A percentile compares a stretch with the other conserved stretches of the same genome.
phyloP scores from a whole-genome alignment of 2,329 filamentous ascomycete genomes.

The Bipolaris sorokiniana region DNA sequence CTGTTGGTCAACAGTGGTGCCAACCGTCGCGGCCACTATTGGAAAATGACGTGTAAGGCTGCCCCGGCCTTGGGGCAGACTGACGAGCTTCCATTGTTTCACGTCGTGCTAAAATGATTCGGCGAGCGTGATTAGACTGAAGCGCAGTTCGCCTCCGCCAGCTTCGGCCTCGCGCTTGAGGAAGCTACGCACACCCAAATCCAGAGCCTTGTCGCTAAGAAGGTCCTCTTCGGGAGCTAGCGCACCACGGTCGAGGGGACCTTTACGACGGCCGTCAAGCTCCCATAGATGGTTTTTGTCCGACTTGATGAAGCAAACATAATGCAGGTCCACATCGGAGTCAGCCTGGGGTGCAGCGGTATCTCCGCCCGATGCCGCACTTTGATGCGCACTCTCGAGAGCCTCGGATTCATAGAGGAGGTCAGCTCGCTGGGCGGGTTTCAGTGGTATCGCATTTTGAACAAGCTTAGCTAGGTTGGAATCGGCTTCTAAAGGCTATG shows the following conservation, averaged over 20 bases:
- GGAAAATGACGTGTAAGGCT: background rate
- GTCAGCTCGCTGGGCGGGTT: constrained; percentile 69
- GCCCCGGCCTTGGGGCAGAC: background rate
- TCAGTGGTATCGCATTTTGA: constrained; percentile 71
- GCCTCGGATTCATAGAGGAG: constrained; percentile 77
- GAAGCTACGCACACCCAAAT: constrained; percentile 69
- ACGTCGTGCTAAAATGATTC: constrained; percentile 55
- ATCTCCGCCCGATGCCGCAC: constrained; percentile 77
- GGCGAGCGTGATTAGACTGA: constrained; percentile 67
- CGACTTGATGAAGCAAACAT: constrained; percentile 89
- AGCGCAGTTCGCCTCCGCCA: constrained; percentile 65
- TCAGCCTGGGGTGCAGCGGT: constrained; percentile 77
- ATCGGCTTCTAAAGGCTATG: constrained; percentile 45
- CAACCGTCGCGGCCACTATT: background rate
- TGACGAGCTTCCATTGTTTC: background rate
- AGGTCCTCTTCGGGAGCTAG: constrained; percentile 56
- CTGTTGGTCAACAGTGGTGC: background rate
- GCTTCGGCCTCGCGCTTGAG: constrained; percentile 63
- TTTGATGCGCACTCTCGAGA: constrained; percentile 78
- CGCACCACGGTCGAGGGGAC: constrained; percentile 68
- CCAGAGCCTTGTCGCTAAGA: constrained; percentile 72
- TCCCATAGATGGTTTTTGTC: constrained; percentile 76
- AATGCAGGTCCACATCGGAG: constrained; percentile 91
- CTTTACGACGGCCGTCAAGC: constrained; percentile 75
- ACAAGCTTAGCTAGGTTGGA: constrained; percentile 71